Evolutionary conservation across 768 basidiomycete species (phyloP).

Genomic region (Boletus sp.): DNA sequence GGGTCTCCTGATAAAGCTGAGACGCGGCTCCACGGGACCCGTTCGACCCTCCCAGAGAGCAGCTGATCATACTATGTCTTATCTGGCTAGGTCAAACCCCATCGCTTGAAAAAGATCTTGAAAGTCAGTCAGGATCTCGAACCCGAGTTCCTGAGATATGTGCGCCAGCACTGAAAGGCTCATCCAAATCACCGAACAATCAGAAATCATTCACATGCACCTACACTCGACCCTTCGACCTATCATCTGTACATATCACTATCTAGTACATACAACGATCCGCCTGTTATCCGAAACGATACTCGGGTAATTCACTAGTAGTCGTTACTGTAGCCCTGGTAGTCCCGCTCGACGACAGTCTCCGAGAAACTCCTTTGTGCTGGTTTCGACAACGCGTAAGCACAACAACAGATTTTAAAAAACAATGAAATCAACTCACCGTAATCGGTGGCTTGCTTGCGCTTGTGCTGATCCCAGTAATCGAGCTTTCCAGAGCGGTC

Average conservation of each 20-base stretch:
- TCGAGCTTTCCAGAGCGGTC: background rate
- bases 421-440: background rate
- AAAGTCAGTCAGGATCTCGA: no score
- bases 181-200: no score
- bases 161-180: no score
- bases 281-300: no score
- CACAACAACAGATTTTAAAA: background rate
- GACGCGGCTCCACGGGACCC: no score
- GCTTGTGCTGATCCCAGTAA: background rate
- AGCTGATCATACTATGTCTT: no score
- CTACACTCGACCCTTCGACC: background rate
- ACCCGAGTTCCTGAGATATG: no score
- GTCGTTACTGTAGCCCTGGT: background rate
- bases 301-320: background rate
- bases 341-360: background rate
- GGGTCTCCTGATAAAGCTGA: no score
- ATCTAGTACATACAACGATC: background rate
- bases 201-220: background rate
- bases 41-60: no score
- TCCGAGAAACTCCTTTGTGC: background rate
- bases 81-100: no score
- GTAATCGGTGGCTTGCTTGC: background rate
- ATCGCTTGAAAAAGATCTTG: no score
- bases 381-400: background rate
- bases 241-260: background rate